Evolutionary conservation across 805 yeast genomes (phyloP).

Genomic region (Metschnikowia reukaufii): DNA sequence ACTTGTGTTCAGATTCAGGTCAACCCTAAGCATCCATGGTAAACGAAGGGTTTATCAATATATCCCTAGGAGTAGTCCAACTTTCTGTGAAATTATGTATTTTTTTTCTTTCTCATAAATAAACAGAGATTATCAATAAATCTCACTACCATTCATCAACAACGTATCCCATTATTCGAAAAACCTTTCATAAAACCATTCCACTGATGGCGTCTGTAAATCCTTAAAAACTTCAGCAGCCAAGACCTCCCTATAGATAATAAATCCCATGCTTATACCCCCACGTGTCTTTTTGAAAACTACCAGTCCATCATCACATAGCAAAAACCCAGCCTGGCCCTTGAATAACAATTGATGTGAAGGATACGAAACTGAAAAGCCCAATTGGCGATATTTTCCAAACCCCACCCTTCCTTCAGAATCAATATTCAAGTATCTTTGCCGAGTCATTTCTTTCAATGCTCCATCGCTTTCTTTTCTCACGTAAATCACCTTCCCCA

Average conservation of each 20-base stretch:
- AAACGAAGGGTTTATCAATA: too few species aligned
- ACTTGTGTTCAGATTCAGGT: too few species aligned
- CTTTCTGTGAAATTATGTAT: too few species aligned
- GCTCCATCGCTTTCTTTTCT: neutral
- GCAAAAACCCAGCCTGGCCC: neutral
- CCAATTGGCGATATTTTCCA: neutral
- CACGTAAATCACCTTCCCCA: neutral
- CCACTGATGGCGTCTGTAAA: neutral
- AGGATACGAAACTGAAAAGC: neutral
- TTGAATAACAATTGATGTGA: neutral
- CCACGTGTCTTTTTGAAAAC: neutral
- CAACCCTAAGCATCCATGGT: too few species aligned
- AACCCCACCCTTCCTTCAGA: neutral
- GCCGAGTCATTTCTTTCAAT: neutral
- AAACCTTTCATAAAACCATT: too few species aligned
- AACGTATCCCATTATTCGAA: too few species aligned
- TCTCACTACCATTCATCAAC: too few species aligned
- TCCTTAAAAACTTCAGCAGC: neutral
- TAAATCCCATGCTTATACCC: neutral
- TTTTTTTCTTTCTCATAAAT: too few species aligned
- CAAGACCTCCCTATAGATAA: neutral
- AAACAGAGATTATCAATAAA: too few species aligned
- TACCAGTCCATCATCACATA: neutral
- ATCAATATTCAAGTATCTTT: conserved; percentile 1
- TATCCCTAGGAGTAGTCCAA: too few species aligned